Percentiles rank a stretch among this genome's conserved stretches.
phyloP scores from a whole-genome alignment of 2,329 filamentous ascomycete genomes.

The Stachybotrys echinatus region DNA sequence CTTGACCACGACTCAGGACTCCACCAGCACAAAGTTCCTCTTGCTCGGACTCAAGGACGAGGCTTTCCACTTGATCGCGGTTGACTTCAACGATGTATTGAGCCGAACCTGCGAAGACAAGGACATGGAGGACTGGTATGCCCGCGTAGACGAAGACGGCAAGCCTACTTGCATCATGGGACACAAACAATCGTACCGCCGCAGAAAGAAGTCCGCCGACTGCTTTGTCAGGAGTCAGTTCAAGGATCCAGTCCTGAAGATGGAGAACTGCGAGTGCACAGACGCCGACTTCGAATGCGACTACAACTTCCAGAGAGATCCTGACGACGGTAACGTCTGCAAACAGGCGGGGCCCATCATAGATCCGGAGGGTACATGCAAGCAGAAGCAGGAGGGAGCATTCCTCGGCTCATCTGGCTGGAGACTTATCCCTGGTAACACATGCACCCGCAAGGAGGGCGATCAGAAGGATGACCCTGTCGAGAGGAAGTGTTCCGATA shows the following conservation, averaged over 20 bases:
- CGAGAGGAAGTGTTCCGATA: constrained; percentile 70
- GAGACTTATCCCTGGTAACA: constrained; percentile 82
- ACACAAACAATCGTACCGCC: constrained; percentile 79
- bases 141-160: constrained; percentile 72
- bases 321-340: constrained; percentile 64
- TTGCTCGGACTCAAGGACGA: constrained; percentile 60
- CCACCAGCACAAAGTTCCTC: constrained; percentile 87
- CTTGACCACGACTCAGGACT: constrained; percentile 86
- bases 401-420: constrained; percentile 88
- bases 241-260: constrained; percentile 66
- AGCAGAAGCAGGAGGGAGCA: constrained; percentile 56
- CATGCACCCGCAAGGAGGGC: constrained; percentile 57
- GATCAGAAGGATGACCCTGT: constrained; percentile 66
- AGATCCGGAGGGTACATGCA: constrained; percentile 69
- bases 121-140: constrained; percentile 86
- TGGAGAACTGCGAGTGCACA: constrained; percentile 74
- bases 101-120: constrained; percentile 70
- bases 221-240: constrained; percentile 89
- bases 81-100: constrained; percentile 81
- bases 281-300: constrained; percentile 92
- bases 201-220: constrained; percentile 80
- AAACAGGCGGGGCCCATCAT: constrained; percentile 55
- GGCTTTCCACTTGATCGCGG: constrained; percentile 61
- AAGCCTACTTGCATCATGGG: constrained; percentile 92
- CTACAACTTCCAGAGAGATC: constrained; percentile 73